These are phyloP conservation scores for Diaporthe capsici DNA, from an alignment of 2,329 filamentous ascomycete species.

Conservation along the genomic window DNA sequence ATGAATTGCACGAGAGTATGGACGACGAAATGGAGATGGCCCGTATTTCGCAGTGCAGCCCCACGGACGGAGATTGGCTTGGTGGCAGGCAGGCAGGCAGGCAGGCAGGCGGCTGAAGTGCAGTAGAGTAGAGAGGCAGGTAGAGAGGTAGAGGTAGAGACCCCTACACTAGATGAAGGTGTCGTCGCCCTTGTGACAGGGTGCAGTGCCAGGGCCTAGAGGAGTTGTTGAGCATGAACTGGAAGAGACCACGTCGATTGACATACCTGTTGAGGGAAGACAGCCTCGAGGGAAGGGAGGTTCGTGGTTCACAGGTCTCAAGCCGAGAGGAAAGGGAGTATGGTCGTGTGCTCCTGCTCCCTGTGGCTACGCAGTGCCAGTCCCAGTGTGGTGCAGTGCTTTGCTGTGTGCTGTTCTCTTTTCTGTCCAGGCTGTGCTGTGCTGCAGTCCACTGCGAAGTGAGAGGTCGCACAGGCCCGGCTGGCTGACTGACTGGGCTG, in stretches of 20 bases:
- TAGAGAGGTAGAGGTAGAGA: not conserved
- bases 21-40: constrained; percentile 35
- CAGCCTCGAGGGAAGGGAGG: constrained; percentile 31
- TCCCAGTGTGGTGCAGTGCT: not conserved
- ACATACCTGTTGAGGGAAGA: constrained; percentile 15
- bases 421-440: constrained; percentile 1
- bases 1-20: constrained; percentile 22
- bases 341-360: constrained; percentile 25
- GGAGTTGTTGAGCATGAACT: constrained; percentile 11
- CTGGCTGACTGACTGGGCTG: not conserved
- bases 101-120: not conserved
- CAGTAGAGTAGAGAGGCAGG: not conserved
- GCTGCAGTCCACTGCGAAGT: not conserved
- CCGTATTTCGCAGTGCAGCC: constrained; percentile 37
- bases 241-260: constrained; percentile 17
- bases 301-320: not conserved
- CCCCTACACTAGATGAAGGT: constrained; percentile 11
- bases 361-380: constrained; percentile 10
- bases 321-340: constrained; percentile 19
- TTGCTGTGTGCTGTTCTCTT: constrained; percentile 21
- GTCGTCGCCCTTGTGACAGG: constrained; percentile 7
- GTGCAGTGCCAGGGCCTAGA: not conserved
- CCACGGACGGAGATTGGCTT: constrained; percentile 36
- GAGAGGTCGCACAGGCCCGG: not conserved
- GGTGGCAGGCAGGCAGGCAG: constrained; percentile 6